Conservation (phyloP, 331 rosid genomes). For the Rosa hybrid region DNA sequence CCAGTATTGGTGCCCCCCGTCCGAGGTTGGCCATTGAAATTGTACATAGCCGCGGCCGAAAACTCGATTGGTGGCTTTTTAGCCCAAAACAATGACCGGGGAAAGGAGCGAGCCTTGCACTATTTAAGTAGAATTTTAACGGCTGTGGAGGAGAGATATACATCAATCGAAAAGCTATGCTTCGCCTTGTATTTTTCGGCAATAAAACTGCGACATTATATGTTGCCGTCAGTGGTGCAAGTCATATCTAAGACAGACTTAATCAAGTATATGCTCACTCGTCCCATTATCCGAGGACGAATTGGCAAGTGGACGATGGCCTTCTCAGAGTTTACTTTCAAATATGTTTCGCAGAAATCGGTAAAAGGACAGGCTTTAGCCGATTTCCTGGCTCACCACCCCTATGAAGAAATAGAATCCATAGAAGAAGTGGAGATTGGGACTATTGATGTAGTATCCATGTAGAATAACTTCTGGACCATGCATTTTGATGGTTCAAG, state of each 20-base stretch:
- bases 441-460: neutral
- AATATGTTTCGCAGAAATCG: neutral
- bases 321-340: neutral
- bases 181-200: neutral
- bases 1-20: neutral
- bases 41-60: too few relatives aligned
- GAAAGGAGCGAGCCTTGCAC: neutral
- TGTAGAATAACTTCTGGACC: too few relatives aligned
- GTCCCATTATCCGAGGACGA: neutral
- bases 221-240: neutral
- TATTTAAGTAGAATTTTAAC: neutral
- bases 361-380: neutral
- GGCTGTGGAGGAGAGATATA: rapidly evolving
- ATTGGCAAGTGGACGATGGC: neutral
- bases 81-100: neutral
- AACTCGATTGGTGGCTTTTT: neutral
- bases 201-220: neutral
- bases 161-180: neutral
- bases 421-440: neutral
- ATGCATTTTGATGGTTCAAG: neutral
- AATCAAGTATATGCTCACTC: neutral
- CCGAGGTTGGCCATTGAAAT: neutral
- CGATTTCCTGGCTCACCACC: neutral
- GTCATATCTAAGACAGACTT: neutral
- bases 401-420: neutral